Base-by-base conservation (phyloP, 352 stramenopile species). In the Peronosclerospora sorghi region DNA sequence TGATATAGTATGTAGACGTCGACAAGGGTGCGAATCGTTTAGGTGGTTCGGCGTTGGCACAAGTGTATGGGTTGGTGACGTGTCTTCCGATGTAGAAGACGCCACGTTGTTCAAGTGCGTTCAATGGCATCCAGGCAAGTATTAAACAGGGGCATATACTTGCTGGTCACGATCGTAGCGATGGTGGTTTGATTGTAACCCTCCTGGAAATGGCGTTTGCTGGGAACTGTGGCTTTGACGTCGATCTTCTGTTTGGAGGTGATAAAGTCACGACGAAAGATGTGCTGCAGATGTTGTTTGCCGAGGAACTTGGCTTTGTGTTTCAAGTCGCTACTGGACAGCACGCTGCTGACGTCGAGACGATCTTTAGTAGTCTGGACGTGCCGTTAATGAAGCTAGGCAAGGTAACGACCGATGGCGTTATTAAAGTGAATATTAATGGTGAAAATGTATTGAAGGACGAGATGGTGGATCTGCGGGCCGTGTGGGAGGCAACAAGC, bases 191-290 rank as follows among this genome's bases (percentile, higher is more conserved):
- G 17, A 74, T 96, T 19, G 84, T 96, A 6, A 84, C 91, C 15
- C 64, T 98, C 7, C 57, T 98, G 12, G 96, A 99, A 67, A 99
- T 99, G 96, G 93, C 95, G 1, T 98, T 99, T 59, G 88, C 93
- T 15, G 96, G 96, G 42, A 98, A 98, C 72, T 98, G 96, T 55
- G 95, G 95, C 26, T 64, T 99, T 10, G 68, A 96, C 24, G 74
- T 98, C 6, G 67, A 95, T 47, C 75, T 98, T 40, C 85, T 70
- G 8, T 69, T 65, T 27, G 10, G 62, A 8, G 44, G 49, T 26
- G 56, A 43, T 29, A 69, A 72, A 24, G 41, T 41, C 4, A 68
- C 73, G 15, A 82, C 68, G 8, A 75, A 74, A 41, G 67, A 87
- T 2, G 68, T 83, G 21, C 56, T 90, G 7, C 41, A 73, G 24